A percentile compares a stretch with the other conserved stretches of the same genome.
Conservation (phyloP, 169 alveolate genomes). For the Plasmodium coatneyi region DNA sequence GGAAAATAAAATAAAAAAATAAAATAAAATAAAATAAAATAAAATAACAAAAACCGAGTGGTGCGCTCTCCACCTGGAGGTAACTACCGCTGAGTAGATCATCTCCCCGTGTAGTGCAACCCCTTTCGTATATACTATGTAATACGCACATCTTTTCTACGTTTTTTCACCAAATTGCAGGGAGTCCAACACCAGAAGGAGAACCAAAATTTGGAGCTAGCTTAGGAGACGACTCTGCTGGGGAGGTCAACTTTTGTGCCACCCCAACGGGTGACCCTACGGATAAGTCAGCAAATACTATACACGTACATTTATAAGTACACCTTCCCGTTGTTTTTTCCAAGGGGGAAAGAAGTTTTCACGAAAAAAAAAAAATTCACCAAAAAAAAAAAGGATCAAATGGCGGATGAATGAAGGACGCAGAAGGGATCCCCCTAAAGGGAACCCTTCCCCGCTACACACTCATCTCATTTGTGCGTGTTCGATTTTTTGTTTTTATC, state of each 20-base stretch:
- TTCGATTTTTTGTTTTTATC: background rate
- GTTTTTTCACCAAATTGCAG: background rate
- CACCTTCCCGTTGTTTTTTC: background rate
- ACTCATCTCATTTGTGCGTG: background rate
- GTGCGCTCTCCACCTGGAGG: background rate
- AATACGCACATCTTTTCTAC: background rate
- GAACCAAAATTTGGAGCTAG: conserved; percentile 2
- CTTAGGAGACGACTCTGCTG: background rate
- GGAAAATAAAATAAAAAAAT: background rate
- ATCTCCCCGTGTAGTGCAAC: background rate
- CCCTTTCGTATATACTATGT: background rate
- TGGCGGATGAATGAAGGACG: background rate
- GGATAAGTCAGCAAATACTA: background rate
- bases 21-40: background rate
- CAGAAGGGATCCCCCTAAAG: background rate
- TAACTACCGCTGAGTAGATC: background rate
- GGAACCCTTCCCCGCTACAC: background rate
- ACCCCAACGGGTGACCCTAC: background rate
- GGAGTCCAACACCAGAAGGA: background rate
- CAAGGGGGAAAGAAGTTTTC: background rate
- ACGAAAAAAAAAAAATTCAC: background rate
- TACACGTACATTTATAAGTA: too few species aligned
- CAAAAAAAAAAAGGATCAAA: background rate
- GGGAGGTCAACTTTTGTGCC: background rate
- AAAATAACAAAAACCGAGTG: background rate